Percentiles rank a stretch among this genome's conserved stretches.
phyloP scores from a whole-genome alignment of 2,329 filamentous ascomycete species.

The Cercospora sp. region DNA sequence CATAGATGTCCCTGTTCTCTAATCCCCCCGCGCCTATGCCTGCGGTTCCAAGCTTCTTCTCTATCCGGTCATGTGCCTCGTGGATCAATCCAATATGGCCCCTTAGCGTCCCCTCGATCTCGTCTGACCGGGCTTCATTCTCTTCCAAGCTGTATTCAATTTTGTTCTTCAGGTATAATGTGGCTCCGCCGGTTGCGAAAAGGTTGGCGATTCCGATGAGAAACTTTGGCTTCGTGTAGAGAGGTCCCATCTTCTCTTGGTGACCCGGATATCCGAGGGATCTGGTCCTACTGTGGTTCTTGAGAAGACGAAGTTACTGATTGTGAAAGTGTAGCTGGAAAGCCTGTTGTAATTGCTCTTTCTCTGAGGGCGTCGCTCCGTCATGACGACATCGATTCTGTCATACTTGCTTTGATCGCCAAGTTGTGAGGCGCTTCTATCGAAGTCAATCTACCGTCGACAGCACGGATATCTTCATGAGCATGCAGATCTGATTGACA shows the following conservation, averaged over 20 bases:
- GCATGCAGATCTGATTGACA: neutral
- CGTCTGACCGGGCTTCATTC: conserved; percentile 51
- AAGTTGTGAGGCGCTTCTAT: neutral
- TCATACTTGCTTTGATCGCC: neutral
- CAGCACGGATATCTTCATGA: neutral
- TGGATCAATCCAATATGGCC: conserved; percentile 52
- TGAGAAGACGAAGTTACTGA: neutral
- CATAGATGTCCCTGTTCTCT: conserved; percentile 26
- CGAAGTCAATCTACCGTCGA: too few species aligned
- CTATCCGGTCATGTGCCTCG: conserved; percentile 48
- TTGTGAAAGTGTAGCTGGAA: neutral
- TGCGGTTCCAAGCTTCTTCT: conserved; percentile 41
- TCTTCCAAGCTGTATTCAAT: conserved; percentile 48
- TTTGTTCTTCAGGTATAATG: conserved; percentile 23
- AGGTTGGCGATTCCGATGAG: conserved; percentile 17
- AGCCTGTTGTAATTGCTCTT: neutral
- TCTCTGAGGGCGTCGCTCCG: neutral
- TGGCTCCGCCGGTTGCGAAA: conserved; percentile 22
- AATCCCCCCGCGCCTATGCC: conserved; percentile 32
- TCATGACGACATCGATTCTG: conserved; percentile 14
- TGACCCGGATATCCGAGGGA: too few species aligned
- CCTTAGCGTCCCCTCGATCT: conserved; percentile 50
- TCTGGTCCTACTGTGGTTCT: too few species aligned
- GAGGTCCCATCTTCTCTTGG: neutral
- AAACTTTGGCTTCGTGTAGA: conserved; percentile 8